phyloP scores from a whole-genome alignment of 192 early-diverging fungal genomes.

The Cladochytrium replicatum region DNA sequence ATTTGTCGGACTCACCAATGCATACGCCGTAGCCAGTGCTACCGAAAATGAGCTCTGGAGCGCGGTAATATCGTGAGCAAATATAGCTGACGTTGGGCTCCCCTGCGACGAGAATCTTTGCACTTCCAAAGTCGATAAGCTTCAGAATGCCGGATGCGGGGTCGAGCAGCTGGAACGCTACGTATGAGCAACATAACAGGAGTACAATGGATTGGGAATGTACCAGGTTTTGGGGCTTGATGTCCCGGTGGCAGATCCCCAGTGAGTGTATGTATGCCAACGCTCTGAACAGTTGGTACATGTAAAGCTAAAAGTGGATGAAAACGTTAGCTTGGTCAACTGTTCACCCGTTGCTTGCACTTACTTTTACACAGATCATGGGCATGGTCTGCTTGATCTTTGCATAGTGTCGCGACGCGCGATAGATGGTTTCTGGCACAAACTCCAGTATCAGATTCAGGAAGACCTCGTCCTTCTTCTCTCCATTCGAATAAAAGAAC shows the following conservation, averaged over 20 bases:
- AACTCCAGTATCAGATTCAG: slow-evolving; percentile 93
- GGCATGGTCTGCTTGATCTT: slow-evolving; percentile 93
- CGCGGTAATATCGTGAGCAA: slow-evolving; percentile 95
- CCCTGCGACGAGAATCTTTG: slow-evolving; percentile 86
- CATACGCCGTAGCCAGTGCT: slow-evolving; percentile 84
- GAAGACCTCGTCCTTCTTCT: slow-evolving; percentile 91
- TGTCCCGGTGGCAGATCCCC: slow-evolving; percentile 98
- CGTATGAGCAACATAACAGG: too few species aligned
- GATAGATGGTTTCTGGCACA: slow-evolving; percentile 93
- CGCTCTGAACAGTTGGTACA: slow-evolving; percentile 97
- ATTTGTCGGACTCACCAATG: slow-evolving; percentile 30
- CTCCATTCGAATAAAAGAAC: slow-evolving; percentile 93
- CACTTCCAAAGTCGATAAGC: slow-evolving; percentile 96
- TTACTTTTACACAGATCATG: slow-evolving; percentile 76
- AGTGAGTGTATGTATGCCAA: slow-evolving; percentile 93
- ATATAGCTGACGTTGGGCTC: slow-evolving; percentile 99
- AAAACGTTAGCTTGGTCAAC: background rate
- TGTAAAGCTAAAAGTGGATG: slow-evolving; percentile 58
- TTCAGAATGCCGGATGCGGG: slow-evolving; percentile 86
- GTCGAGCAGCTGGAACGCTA: slow-evolving; percentile 79
- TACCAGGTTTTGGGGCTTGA: slow-evolving; percentile 96
- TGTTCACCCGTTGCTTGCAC: background rate
- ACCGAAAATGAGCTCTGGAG: slow-evolving; percentile 94
- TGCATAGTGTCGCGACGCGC: slow-evolving; percentile 80
- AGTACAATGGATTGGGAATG: background rate